Evolutionary conservation across 768 basidiomycete species (phyloP).

Genomic region (Cystofilobasidium capitatum): DNA sequence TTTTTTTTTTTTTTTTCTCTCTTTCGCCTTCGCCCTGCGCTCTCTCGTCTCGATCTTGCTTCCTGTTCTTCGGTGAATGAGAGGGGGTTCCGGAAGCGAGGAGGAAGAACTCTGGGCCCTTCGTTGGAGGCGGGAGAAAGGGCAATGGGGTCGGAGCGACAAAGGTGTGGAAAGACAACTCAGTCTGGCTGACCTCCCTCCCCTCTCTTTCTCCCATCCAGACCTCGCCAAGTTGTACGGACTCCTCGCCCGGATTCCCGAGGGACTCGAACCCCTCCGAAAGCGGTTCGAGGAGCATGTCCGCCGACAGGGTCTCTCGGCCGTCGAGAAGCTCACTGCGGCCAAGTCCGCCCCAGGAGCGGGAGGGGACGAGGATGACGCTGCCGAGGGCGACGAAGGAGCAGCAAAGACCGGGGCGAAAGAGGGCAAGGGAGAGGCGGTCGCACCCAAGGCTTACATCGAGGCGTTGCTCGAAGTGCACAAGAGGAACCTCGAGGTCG

Average conservation of each 20-base stretch:
- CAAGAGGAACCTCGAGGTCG: constrained; percentile 80
- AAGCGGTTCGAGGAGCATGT: constrained; percentile 93
- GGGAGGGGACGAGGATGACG: constrained; percentile 15
- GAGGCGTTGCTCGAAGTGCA: constrained; percentile 86
- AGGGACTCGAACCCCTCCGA: constrained; percentile 80
- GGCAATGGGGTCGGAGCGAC: no score
- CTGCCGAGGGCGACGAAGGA: constrained; percentile 2
- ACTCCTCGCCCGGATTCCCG: constrained; percentile 76
- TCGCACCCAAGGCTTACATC: constrained; percentile 85
- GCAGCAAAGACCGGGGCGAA: not conserved
- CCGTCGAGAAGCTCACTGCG: constrained; percentile 57
- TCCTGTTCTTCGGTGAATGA: no score
- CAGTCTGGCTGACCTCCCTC: not conserved
- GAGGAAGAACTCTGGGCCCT: no score
- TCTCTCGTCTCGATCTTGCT: not conserved
- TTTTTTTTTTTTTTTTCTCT: not conserved
- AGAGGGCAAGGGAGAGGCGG: not conserved
- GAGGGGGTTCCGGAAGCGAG: no score
- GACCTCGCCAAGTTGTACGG: constrained; percentile 93
- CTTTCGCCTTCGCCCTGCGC: not conserved
- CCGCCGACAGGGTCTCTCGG: constrained; percentile 73
- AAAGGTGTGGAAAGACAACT: no score
- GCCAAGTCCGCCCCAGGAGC: constrained; percentile 32
- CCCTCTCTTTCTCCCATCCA: constrained; percentile 12
- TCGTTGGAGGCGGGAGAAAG: no score